A percentile compares a stretch with the other conserved stretches of the same genome.
Evolutionary conservation across 169 alveolate species (phyloP).

Genomic region (Theileria parva): DNA sequence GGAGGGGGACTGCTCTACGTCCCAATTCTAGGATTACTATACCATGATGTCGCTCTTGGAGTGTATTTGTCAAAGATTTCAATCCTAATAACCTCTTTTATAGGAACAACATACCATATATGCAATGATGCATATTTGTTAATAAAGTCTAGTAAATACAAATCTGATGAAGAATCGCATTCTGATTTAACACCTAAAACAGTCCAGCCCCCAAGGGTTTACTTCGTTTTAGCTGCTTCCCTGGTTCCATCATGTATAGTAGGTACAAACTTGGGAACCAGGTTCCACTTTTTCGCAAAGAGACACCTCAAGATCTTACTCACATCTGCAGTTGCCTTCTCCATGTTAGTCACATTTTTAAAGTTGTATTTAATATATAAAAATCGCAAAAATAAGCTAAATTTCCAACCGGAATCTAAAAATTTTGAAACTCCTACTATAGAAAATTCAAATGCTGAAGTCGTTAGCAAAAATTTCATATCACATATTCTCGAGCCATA

Average conservation of each 20-base stretch:
- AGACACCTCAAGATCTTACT: conserved; percentile 1
- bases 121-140: neutral
- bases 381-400: neutral
- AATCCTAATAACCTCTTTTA: conserved; percentile 3
- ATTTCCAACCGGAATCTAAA: neutral
- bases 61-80: conserved; percentile 20
- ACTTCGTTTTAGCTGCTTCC: conserved; percentile 12
- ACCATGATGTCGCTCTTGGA: conserved; percentile 11
- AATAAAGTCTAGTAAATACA: neutral
- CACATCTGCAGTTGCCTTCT: neutral
- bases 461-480: neutral
- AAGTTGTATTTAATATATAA: neutral
- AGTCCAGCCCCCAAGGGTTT: conserved; percentile 4
- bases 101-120: conserved; percentile 16
- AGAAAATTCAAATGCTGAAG: neutral
- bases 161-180: neutral
- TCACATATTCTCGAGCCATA: neutral
- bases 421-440: neutral
- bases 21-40: conserved; percentile 20
- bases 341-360: neutral
- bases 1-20: conserved; percentile 42
- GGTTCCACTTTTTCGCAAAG: conserved; percentile 18
- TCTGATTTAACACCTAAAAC: conserved; percentile 4
- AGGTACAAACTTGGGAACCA: conserved; percentile 16
- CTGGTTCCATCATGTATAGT: conserved; percentile 23